A percentile compares a stretch with the other conserved stretches of the same genome.
Conservation (phyloP, 2,329 filamentous ascomycete species). For the Botryotinia calthae region DNA sequence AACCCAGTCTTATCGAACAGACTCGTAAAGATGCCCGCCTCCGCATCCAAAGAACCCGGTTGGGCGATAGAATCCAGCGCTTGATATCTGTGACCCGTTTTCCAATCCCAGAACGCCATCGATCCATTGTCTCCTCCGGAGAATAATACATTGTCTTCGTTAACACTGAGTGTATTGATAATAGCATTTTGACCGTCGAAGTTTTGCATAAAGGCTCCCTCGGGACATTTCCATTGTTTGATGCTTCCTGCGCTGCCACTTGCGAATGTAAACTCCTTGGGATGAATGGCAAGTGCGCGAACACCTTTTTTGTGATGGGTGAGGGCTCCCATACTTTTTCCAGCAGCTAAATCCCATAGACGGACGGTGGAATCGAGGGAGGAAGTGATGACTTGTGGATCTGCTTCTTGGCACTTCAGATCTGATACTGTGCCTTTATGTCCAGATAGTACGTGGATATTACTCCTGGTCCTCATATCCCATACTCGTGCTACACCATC, state of each 20-base stretch:
- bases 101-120: conserved; percentile 99
- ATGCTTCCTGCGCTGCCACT: conserved; percentile 88
- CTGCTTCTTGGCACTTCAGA: conserved; percentile 89
- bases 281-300: conserved; percentile 77
- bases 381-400: conserved; percentile 92
- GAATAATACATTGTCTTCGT: conserved; percentile 93
- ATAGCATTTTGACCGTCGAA: conserved; percentile 96
- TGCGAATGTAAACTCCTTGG: conserved; percentile 93
- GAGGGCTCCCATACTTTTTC: conserved; percentile 91
- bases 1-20: conserved; percentile 89
- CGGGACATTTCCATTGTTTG: conserved; percentile 99
- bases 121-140: conserved; percentile 93
- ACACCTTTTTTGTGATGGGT: conserved; percentile 99
- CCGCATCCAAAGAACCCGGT: conserved; percentile 88
- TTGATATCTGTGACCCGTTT: conserved; percentile 90
- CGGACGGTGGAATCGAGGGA: conserved; percentile 89
- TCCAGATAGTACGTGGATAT: conserved; percentile 88
- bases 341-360: conserved; percentile 92
- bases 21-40: conserved; percentile 90
- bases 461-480: conserved; percentile 97
- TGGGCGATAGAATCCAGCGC: conserved; percentile 87
- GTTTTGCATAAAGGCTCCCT: conserved; percentile 98
- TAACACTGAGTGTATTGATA: conserved; percentile 90
- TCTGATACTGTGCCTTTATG: conserved; percentile 90
- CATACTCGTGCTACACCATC: conserved; percentile 94